Evolutionary conservation across 441 rosid species (phyloP), one percentile per base, ranked within the genome.

Genomic region (Adansonia rubrostipa): DNA sequence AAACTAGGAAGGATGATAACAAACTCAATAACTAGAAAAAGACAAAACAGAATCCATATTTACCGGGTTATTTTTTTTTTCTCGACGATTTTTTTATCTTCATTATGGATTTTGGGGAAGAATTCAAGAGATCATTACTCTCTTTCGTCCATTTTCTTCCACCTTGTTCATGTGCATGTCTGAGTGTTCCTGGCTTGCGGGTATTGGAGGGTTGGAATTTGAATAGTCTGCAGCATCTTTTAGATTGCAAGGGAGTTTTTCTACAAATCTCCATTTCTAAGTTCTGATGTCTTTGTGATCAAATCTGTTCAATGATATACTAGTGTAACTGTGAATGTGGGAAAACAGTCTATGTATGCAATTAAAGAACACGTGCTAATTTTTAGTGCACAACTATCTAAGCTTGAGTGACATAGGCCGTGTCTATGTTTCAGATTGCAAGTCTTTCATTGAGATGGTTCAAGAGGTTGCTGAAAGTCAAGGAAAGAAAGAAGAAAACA

Each of bases 401-500:
- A 36, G 9, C 36, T 14, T 28, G 53, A 22, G 13, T 76, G 57
- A 40, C 51, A 44, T 40, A 0, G 42, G 20, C 19, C 4, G 11
- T 44, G 5, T 36, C 42, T 19, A 45, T 58, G 51, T 36, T 76
- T 77, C 77, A 91, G 95, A 91, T 81, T 87, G 92, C 83, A 89
- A 88, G 83, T 62, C 76, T 58, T 91, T 91, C 80, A 89, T 82
- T 91, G 95, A 88, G 56, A 87, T 0, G 71, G 51, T 91, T 79
- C 86, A 84, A 79, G 92, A 88, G 81, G 82, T 84, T 68, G 91
- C 89, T 3, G 92, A 88, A 73, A 78, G 88, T n/a, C 90, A 84
- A 75, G 78, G 80, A 36, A 48, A 73, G 28, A 81, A 83, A 53
- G 90, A 83, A 82, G 93, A 89, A 76, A 89, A 80, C 48, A 53